These are phyloP conservation scores for Volvariella surrecta DNA, from an alignment of 1,284 basidiomycete species.

Conservation along the genomic window DNA sequence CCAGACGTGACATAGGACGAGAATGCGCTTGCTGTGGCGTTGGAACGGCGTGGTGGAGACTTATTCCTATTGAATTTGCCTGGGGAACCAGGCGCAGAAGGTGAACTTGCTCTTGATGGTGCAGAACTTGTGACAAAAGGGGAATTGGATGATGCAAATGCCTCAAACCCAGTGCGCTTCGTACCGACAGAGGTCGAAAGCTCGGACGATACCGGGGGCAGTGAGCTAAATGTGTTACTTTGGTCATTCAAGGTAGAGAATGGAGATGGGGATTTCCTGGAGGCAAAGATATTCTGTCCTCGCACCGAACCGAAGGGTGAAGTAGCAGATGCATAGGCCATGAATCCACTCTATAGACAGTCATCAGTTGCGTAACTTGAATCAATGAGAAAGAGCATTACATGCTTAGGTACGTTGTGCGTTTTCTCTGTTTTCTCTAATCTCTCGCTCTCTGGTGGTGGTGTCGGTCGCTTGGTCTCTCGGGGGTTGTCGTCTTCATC, in stretches of 20 bases:
- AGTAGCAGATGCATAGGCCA: conserved; percentile 61
- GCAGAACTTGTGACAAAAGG: conserved; percentile 35
- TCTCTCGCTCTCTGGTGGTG: conserved; percentile 46
- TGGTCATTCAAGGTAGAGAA: conserved; percentile 13
- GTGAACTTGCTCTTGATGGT: conserved; percentile 40
- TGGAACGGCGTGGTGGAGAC: conserved; percentile 38
- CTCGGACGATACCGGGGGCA: conserved; percentile 8
- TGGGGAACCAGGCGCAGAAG: conserved; percentile 29
- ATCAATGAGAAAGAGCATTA: conserved; percentile 21
- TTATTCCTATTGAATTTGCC: conserved; percentile 36
- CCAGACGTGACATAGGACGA: conserved; percentile 45
- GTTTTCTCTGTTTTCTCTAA: background rate
- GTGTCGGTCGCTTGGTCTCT: conserved; percentile 55
- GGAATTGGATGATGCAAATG: conserved; percentile 52
- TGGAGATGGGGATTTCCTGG: conserved; percentile 23
- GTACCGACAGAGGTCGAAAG: conserved; percentile 18
- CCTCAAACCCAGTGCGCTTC: conserved; percentile 53
- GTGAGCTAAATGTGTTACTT: conserved; percentile 13
- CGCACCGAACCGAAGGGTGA: conserved; percentile 66
- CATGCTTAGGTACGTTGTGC: conserved; percentile 31
- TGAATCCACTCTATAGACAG: conserved; percentile 47
- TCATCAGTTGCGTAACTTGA: conserved; percentile 9
- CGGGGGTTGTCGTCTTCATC: conserved; percentile 50
- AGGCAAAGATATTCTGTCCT: conserved; percentile 54
- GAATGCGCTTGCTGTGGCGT: conserved; percentile 38